Evolutionary conservation across 2,329 filamentous ascomycete species (phyloP), one percentile per base, ranked within the genome.

Genomic region (Anthostomella pinea): DNA sequence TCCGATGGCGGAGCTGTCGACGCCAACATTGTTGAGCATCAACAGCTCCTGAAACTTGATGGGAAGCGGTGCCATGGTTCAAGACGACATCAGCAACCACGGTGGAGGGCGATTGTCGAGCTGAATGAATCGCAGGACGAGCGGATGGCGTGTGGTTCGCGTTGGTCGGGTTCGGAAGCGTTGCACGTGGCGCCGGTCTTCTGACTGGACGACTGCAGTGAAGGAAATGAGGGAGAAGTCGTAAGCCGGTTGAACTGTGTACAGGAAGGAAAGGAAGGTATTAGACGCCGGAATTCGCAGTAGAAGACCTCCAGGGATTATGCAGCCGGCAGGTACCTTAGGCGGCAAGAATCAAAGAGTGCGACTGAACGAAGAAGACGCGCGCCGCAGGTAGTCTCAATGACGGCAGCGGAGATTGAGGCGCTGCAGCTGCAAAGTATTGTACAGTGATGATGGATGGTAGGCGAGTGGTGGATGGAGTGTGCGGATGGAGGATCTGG

Each of bases 41-140:
- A 91, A 77, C 60, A 91, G 79, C 81, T 95, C 89, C 65, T 85
- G 85, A 69, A 95, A 94, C 75, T 88, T 89, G 72, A 95, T 95
- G 60, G 87, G 88, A 62, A 94, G 75, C 68, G 82, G 78, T 64
- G 81, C 77, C 80, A 75, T 75, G 64, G 48, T 53, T 56, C 44
- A 51, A 51, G 53, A 49, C 52, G 41, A 53, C 56, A 60, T 60
- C 51, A 45, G 51, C 43, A 21, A 37, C 43, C 32, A 39, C 23
- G 26, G 45, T 42, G 35, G 37, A 37, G 15, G 24, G 17, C 28
- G 38, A 42, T 39, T 37, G 40, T 36, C 30, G 30, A 33, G 35
- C 38, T 28, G 30, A 19, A 35, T 22, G 30, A 30, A 18, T 33
- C 15, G 35, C 21, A 18, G 41, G 35, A 22, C 28, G 20, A 19